Base-by-base conservation (phyloP, 2,329 filamentous ascomycete genomes). In the Hymenoscyphus fraxineus region DNA sequence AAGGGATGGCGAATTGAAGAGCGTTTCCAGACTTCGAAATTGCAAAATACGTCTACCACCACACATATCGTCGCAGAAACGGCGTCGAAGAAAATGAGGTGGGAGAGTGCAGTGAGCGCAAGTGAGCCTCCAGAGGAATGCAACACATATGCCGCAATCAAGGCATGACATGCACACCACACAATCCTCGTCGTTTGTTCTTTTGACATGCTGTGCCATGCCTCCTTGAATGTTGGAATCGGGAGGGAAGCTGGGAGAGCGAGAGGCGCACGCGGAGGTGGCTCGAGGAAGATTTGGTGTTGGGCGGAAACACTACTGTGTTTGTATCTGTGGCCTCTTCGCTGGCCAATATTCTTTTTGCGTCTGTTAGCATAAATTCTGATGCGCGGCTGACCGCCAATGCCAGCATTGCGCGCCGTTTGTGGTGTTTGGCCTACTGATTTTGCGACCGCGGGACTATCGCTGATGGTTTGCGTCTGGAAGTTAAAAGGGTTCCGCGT, bases 11-110 rank as follows among this genome's bases (percentile, higher is more conserved):
- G 88, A 71, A 99, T 90, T 70, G 89, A 96, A 71, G 91, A 94
- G 58, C 94, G 86, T 69, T 92, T 92, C 95, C 95, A 99, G 51
- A 98, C 93, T 76, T 99, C 95, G 73, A 99, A 99, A 76, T 99
- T 99, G 60, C 91, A 88, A 58, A 97, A 85, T 1, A 98, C 91
- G 74, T 99, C 95, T 58, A 98, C 94, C 13, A 87, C 88, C 3
- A 97, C 93, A 76, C 94, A 98, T 5, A 98, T 86, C 58, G 93
- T 88, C 4, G 95, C 95, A 40, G 93, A 95, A 1, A 96, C 86
- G 9, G 95, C 94, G 76, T 99, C 95, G 76, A 97, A 99, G 77
- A 98, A 91, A 65, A 98, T 89, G 58, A 99, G 82, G 73, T 97
- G 93, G 10, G 93, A 97, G 19, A 99, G 81, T 0, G 94, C 94